These are phyloP conservation scores for Erigeron canadensis DNA, from an alignment of 129 eudicot species.

Conservation along the genomic window DNA sequence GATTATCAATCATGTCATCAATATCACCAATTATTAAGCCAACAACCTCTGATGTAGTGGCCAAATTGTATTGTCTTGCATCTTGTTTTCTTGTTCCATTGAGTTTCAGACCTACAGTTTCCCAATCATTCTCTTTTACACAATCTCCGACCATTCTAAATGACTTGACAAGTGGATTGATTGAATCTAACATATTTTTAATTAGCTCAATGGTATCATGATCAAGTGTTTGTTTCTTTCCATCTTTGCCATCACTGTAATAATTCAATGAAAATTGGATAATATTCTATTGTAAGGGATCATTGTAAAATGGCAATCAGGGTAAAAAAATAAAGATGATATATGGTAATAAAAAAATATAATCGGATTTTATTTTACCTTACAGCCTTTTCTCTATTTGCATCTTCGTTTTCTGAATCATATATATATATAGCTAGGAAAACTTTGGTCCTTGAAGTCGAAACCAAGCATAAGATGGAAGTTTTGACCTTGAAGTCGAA, in stretches of 20 bases:
- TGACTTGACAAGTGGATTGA: background rate
- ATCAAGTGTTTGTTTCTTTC: background rate
- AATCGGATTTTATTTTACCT: background rate
- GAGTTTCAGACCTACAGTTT: too few species aligned
- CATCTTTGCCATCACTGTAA: too few species aligned
- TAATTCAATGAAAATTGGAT: too few species aligned
- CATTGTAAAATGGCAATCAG: background rate
- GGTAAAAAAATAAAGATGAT: too few species aligned
- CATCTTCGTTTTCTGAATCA: background rate
- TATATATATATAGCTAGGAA: background rate
- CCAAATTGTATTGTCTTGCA: too few species aligned
- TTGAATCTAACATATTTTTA: background rate
- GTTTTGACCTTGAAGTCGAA: background rate
- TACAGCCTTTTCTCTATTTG: background rate
- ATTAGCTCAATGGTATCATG: background rate
- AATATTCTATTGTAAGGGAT: too few species aligned
- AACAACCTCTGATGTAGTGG: too few species aligned
- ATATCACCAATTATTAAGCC: too few species aligned
- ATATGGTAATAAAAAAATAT: background rate
- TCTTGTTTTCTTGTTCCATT: too few species aligned
- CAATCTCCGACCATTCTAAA: background rate
- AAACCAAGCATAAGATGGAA: background rate
- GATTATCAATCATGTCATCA: too few species aligned
- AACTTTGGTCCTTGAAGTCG: background rate
- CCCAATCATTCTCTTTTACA: background rate